Conservation (phyloP, 805 yeast species). For the Pichia nakasei region DNA sequence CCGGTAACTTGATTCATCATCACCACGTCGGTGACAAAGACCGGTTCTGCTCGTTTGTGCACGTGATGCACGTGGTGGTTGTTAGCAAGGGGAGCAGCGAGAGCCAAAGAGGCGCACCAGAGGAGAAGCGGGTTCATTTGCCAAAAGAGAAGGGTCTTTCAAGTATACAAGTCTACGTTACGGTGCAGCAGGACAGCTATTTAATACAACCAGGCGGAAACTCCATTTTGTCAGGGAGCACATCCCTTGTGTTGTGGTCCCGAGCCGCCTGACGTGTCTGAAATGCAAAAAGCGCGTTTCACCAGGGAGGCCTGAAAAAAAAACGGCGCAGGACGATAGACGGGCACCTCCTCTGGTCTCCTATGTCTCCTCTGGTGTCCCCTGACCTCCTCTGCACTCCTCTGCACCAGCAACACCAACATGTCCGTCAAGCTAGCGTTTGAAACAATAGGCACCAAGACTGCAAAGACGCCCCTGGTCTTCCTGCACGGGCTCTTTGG, state of each 20-base stretch:
- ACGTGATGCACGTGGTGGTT: not conserved
- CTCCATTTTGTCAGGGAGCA: no score
- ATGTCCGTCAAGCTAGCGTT: conserved; percentile 44
- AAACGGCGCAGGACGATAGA: no score
- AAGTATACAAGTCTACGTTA: no score
- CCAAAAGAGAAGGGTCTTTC: no score
- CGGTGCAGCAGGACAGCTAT: no score
- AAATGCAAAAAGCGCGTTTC: not conserved
- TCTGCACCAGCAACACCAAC: no score
- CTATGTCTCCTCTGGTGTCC: no score
- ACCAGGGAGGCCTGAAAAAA: not conserved
- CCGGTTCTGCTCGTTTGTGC: not conserved
- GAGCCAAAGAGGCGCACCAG: not conserved
- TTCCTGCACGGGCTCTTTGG: conserved; percentile 90
- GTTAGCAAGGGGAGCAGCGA: not conserved
- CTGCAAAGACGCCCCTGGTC: conserved; percentile 44
- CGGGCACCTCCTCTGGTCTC: no score
- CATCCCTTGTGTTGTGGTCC: not conserved
- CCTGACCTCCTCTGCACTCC: no score
- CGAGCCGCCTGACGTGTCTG: not conserved
- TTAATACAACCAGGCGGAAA: no score
- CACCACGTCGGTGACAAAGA: not conserved
- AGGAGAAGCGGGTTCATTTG: not conserved
- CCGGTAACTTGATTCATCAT: not conserved
- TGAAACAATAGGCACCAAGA: conserved; percentile 26